These are phyloP conservation scores for Debaryomycetaceae sp. DNA, from an alignment of 1,139 yeast genomes.

Conservation along the genomic window DNA sequence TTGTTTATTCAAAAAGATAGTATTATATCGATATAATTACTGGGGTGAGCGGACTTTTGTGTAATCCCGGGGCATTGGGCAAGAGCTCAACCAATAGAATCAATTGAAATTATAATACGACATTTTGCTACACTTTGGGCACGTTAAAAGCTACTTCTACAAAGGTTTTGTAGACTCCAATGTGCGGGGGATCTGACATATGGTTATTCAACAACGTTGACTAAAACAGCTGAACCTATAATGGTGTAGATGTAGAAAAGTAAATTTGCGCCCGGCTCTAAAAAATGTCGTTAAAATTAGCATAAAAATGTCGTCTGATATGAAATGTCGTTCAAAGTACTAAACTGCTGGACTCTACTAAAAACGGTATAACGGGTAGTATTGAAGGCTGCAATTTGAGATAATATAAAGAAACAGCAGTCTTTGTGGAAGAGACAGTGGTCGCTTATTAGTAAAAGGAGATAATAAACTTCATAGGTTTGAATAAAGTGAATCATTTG, in stretches of 20 bases:
- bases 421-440: neutral
- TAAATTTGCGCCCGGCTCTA: neutral
- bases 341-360: neutral
- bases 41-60: constrained; percentile 3
- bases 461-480: too few relatives aligned
- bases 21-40: neutral
- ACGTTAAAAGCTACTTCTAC: too few relatives aligned
- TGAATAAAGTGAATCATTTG: too few relatives aligned
- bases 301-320: neutral
- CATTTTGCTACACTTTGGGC: too few relatives aligned
- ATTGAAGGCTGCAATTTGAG: neutral
- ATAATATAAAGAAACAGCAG: neutral
- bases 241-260: neutral
- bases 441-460: neutral
- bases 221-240: too few relatives aligned
- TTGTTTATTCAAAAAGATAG: neutral
- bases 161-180: too few relatives aligned
- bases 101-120: constrained; percentile 7
- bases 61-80: constrained; percentile 4
- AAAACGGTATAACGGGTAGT: neutral
- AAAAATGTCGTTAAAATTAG: neutral
- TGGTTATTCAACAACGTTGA: too few relatives aligned
- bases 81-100: constrained; percentile 9
- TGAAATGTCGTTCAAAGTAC: neutral
- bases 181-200: too few relatives aligned